Conservation (phyloP, 2,329 filamentous ascomycete genomes). For the Ophiocordyceps australis region DNA sequence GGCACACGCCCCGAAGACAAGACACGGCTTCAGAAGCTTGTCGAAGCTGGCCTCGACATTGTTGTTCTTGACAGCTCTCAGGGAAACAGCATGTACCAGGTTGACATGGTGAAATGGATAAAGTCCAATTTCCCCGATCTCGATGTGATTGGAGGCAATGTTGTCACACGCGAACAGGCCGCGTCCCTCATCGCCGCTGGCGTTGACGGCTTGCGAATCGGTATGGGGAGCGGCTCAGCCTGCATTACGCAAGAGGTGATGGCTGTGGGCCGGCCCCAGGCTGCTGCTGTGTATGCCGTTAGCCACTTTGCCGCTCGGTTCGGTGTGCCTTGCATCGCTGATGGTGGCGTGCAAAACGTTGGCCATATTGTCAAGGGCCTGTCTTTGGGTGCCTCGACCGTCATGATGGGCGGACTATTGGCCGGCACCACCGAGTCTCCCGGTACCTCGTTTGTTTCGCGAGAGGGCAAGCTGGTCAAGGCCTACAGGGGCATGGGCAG, state of each 20-base stretch:
- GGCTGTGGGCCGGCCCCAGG: constrained; percentile 93
- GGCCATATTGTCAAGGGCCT: constrained; percentile 98
- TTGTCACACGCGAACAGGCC: constrained; percentile 93
- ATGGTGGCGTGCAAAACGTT: constrained; percentile 95
- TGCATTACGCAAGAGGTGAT: constrained; percentile 99
- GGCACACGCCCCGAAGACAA: constrained; percentile 93
- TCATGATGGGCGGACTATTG: constrained; percentile 98
- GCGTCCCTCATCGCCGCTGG: constrained; percentile 82
- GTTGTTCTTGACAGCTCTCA: constrained; percentile 92
- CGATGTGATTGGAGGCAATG: constrained; percentile 95
- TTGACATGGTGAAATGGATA: constrained; percentile 95
- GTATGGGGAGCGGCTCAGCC: constrained; percentile 95
- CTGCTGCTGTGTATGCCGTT: constrained; percentile 81
- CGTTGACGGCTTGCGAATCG: constrained; percentile 90
- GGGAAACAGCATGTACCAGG: constrained; percentile 96
- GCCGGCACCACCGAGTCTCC: constrained; percentile 96
- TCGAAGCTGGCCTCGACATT: constrained; percentile 88
- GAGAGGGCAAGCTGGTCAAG: constrained; percentile 96
- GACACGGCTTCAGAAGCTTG: constrained; percentile 64
- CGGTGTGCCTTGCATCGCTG: constrained; percentile 93
- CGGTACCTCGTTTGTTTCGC: constrained; percentile 88
- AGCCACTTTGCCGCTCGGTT: constrained; percentile 79
- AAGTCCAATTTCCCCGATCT: constrained; percentile 73
- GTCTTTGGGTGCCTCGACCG: constrained; percentile 78
- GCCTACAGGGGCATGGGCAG: constrained; percentile 98